A percentile compares a stretch with the other conserved stretches of the same genome.
Evolutionary conservation across 768 basidiomycete species (phyloP).

Genomic region (Mrakia gelida): DNA sequence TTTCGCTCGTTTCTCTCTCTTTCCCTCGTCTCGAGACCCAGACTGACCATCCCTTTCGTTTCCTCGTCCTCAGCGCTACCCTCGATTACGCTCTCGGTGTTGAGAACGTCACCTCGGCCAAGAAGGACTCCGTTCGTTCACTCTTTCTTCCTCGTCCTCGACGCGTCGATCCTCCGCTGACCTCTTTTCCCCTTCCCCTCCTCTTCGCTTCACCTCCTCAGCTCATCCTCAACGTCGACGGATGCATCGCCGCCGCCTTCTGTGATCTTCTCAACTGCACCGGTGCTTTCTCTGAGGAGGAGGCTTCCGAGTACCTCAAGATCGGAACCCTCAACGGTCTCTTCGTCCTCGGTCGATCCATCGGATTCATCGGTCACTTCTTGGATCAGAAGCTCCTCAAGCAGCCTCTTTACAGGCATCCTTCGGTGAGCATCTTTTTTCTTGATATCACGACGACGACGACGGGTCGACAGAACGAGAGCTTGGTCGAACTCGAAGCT

Average conservation of each 20-base stretch:
- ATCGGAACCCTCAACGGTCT: slow-evolving; percentile 86
- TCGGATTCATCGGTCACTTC: slow-evolving; percentile 62
- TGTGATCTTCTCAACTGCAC: slow-evolving; percentile 87
- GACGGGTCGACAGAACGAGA: too few species aligned
- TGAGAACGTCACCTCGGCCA: slow-evolving; percentile 93
- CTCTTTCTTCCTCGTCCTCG: slow-evolving; percentile 10
- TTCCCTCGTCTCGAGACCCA: neutral
- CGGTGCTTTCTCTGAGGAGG: slow-evolving; percentile 91
- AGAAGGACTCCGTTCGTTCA: slow-evolving; percentile 87
- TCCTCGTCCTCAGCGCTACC: slow-evolving; percentile 20
- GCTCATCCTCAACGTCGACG: slow-evolving; percentile 28
- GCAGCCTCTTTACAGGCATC: slow-evolving; percentile 88
- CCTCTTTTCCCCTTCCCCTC: slow-evolving; percentile 5
- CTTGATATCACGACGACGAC: neutral
- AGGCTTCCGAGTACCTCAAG: slow-evolving; percentile 96
- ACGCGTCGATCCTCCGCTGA: slow-evolving; percentile 7
- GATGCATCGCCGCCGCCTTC: slow-evolving; percentile 82
- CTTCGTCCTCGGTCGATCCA: slow-evolving; percentile 94
- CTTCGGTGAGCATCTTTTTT: slow-evolving; percentile 50
- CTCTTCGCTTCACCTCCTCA: neutral
- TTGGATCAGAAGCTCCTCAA: slow-evolving; percentile 88
- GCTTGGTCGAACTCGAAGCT: too few species aligned
- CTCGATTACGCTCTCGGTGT: slow-evolving; percentile 70
- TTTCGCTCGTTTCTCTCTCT: neutral
- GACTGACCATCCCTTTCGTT: neutral